A percentile compares a stretch with the other conserved stretches of the same genome.
Conservation (phyloP, 2,329 filamentous ascomycete species). For the Cryoendolithus antarcticus region DNA sequence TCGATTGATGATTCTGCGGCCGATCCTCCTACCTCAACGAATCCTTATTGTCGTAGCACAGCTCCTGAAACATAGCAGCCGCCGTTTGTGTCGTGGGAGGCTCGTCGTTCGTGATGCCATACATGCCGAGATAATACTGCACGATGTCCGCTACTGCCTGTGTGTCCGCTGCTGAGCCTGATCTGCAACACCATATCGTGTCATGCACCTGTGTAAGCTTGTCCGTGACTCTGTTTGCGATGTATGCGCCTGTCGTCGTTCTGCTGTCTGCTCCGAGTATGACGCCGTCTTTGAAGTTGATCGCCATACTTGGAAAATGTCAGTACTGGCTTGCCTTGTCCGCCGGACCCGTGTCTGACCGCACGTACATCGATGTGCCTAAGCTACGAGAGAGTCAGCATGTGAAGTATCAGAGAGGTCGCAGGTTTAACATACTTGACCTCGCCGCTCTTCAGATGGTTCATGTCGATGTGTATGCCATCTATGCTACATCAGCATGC, state of each 20-base stretch:
- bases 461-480: slow-evolving; percentile 99
- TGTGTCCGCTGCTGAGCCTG: slow-evolving; percentile 92
- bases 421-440: too few species aligned
- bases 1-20: not conserved
- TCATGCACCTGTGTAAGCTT: slow-evolving; percentile 98
- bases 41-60: slow-evolving; percentile 98
- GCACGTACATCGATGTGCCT: slow-evolving; percentile 70
- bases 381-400: slow-evolving; percentile 45
- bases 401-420: not conserved
- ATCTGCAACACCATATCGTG: slow-evolving; percentile 99
- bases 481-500: slow-evolving; percentile 41
- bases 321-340: not conserved
- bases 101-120: slow-evolving; percentile 80
- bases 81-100: slow-evolving; percentile 88
- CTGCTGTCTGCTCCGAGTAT: slow-evolving; percentile 96
- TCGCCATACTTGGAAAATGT: slow-evolving; percentile 63
- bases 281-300: slow-evolving; percentile 97
- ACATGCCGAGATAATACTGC: slow-evolving; percentile 88
- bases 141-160: slow-evolving; percentile 95
- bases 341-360: too few species aligned
- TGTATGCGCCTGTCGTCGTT: slow-evolving; percentile 95
- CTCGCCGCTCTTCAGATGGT: slow-evolving; percentile 95
- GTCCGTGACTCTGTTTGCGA: slow-evolving; percentile 97
- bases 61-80: slow-evolving; percentile 90
- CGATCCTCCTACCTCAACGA: slow-evolving; percentile 57